Evolutionary conservation across 2,329 filamentous ascomycete species (phyloP), one percentile per base, ranked within the genome.

Genomic region (Paracorniculantispora psalliotae): DNA sequence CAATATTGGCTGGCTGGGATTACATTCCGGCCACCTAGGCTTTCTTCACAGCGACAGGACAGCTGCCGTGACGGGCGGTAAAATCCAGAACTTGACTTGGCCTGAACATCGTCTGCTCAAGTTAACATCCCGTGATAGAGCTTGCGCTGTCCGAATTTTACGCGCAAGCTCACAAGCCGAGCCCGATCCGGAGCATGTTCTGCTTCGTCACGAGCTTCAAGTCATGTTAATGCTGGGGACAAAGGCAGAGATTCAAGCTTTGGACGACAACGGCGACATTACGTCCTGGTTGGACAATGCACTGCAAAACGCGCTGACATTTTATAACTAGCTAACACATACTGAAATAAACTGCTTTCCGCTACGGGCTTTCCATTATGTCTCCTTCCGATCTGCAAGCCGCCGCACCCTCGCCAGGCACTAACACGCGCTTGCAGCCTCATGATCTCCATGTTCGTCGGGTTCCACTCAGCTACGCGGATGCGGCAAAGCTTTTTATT

Each of bases 161-260:
- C 71, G 73, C 10, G 79, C 71, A 13, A 71, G 78, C 0, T 65
- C 67, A 7, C 64, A 65, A 1, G 68, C 69, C 8, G 17, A 63
- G 1, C 62, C 63, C 4, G 69, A 73, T 12, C 62, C 63, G 0
- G 69, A 75, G 2, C 73, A 75, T 2, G 56, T 64, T 0, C 72
- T 76, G 7, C 73, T 83, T 62, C 73, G 73, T 30, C 71, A 72
- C 2, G 87, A 92, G 65, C 65, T 93, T 17, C 89, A 91, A 66
- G 65, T 79, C 1, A 92, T 93, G 89, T 72, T 93, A 21, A 81
- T 89, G 74, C 74, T 92, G 53, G 88, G 88, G 55, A 66, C 86
- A 50, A 94, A 93, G 67, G 88, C 87, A 0, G 90, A 94, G 68
- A 90, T 93, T 53, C 89, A 94, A 66, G 81, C 85, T 19, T 72